Percentiles rank a stretch among this genome's conserved stretches.
These are phyloP conservation scores for Lepidium sativum DNA, from an alignment of 345 rosid genomes.

Conservation along the genomic window DNA sequence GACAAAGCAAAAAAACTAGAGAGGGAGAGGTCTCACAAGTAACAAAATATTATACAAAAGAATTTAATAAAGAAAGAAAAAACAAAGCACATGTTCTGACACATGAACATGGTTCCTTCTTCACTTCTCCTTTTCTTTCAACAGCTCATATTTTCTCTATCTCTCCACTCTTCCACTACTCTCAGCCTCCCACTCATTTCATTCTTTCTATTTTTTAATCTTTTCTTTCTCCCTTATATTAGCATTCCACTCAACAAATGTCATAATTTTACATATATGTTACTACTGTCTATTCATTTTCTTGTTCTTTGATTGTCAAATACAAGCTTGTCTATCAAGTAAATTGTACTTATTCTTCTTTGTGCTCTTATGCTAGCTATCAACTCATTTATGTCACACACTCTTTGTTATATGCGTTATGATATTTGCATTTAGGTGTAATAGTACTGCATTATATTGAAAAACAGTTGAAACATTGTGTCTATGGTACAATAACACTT, in stretches of 20 bases:
- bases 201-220: slow-evolving; percentile 11
- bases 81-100: slow-evolving; percentile 35
- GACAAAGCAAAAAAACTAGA: slow-evolving; percentile 19
- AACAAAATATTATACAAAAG: slow-evolving; percentile 21
- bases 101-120: slow-evolving; percentile 31
- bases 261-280: slow-evolving; percentile 1
- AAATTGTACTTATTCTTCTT: slow-evolving; percentile 14
- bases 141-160: slow-evolving; percentile 28
- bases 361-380: slow-evolving; percentile 12
- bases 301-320: slow-evolving; percentile 8
- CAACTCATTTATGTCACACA: slow-evolving; percentile 1
- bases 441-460: neutral
- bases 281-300: slow-evolving; percentile 7
- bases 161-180: slow-evolving; percentile 29
- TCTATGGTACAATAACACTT: neutral
- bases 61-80: neutral
- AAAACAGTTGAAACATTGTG: neutral
- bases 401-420: neutral
- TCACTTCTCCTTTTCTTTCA: slow-evolving; percentile 25
- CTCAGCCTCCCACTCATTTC: too few species aligned
- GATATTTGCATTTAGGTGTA: neutral
- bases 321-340: neutral
- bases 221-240: neutral
- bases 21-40: slow-evolving; percentile 19
- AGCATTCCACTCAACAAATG: neutral